Conservation (phyloP, 768 basidiomycete species). For the Lactarius deliciosus region DNA sequence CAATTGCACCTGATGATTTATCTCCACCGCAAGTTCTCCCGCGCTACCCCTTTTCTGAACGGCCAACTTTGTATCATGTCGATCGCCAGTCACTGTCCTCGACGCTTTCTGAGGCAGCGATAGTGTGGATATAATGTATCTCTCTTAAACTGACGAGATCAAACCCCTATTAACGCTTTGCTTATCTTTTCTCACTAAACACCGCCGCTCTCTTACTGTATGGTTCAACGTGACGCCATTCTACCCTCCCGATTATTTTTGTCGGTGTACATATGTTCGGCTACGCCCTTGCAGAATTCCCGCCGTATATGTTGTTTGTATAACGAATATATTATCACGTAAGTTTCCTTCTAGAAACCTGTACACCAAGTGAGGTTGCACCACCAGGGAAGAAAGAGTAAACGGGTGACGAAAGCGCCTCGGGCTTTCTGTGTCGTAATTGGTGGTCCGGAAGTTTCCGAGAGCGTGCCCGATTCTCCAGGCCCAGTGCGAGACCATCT, state of each 20-base stretch:
- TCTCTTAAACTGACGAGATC: not conserved
- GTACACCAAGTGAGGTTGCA: too few relatives aligned
- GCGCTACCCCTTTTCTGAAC: slow-evolving; percentile 1
- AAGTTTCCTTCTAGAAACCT: too few relatives aligned
- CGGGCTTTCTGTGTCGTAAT: too few relatives aligned
- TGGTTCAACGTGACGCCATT: too few relatives aligned
- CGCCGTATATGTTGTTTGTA: slow-evolving; percentile 4
- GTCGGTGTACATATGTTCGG: not conserved
- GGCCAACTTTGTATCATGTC: slow-evolving; percentile 1
- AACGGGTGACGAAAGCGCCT: too few relatives aligned
- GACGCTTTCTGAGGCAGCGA: not conserved
- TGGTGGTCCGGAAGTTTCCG: too few relatives aligned
- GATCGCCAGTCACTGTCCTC: slow-evolving; percentile 12
- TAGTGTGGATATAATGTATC: slow-evolving; percentile 16
- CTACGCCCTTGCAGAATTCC: not conserved
- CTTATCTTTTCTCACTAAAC: not conserved
- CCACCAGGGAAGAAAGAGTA: too few relatives aligned
- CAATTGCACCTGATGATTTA: not conserved
- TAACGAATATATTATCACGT: too few relatives aligned
- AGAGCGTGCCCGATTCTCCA: too few relatives aligned
- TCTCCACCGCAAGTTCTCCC: slow-evolving; percentile 10
- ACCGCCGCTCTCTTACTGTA: too few relatives aligned
- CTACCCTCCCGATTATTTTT: too few relatives aligned
- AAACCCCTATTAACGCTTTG: not conserved
- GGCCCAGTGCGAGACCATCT: too few relatives aligned